Conservation (phyloP, 1,284 basidiomycete species). For the Bjerkandera adusta region DNA sequence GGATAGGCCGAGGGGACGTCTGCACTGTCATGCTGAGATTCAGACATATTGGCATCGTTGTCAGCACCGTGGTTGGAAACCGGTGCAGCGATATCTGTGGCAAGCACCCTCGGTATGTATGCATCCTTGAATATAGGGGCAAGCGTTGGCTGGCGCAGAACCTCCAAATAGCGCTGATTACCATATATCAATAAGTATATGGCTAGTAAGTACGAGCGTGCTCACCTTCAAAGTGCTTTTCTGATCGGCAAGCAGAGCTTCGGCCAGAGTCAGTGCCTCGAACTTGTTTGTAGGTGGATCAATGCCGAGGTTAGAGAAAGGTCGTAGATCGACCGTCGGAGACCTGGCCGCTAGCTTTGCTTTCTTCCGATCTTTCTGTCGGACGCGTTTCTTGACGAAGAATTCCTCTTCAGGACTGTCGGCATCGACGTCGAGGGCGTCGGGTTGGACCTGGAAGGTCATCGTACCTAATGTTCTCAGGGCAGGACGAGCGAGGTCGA, state of each 20-base stretch:
- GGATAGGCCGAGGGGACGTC: constrained; percentile 23
- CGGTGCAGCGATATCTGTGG: not conserved
- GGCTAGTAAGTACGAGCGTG: not conserved
- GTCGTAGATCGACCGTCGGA: constrained; percentile 20
- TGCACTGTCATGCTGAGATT: not conserved
- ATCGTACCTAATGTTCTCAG: constrained; percentile 3
- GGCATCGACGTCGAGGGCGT: not conserved
- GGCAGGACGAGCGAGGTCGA: constrained; percentile 9
- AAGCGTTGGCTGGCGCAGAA: constrained; percentile 21
- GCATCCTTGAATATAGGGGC: constrained; percentile 18
- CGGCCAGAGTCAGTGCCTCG: constrained; percentile 23
- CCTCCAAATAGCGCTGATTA: constrained; percentile 17
- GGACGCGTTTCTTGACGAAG: constrained; percentile 7
- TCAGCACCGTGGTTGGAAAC: not conserved
- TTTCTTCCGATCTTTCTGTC: constrained; percentile 13
- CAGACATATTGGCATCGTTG: constrained; percentile 3
- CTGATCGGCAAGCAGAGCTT: constrained; percentile 23
- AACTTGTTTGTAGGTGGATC: constrained; percentile 24
- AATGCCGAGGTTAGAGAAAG: constrained; percentile 28
- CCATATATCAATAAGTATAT: not conserved
- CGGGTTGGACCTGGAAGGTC: not conserved
- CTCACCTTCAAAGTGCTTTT: constrained; percentile 29
- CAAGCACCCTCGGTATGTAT: constrained; percentile 16
- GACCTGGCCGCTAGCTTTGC: not conserved
- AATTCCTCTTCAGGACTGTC: not conserved